Evolutionary conservation across 2,329 filamentous ascomycete species (phyloP).

Genomic region (Lachnellula hyalina): DNA sequence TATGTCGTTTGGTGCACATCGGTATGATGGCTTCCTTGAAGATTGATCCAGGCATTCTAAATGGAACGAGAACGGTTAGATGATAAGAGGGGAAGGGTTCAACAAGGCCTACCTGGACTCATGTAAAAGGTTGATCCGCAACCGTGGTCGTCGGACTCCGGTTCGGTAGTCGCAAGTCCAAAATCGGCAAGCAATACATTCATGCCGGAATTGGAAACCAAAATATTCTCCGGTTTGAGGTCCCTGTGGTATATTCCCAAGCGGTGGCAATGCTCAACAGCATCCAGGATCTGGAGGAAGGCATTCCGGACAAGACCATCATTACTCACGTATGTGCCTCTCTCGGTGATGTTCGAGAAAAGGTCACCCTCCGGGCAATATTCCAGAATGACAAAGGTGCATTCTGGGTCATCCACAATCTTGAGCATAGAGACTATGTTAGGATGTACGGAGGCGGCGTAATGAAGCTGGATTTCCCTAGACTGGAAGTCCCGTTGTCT

Average conservation of each 20-base stretch:
- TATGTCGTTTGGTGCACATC: conserved; percentile 90
- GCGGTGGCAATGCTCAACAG: conserved; percentile 90
- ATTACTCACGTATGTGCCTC: conserved; percentile 87
- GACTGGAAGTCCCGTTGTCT: conserved; percentile 88
- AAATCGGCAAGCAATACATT: conserved; percentile 97
- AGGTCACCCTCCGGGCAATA: conserved; percentile 96
- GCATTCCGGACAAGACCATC: conserved; percentile 80
- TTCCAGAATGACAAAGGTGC: conserved; percentile 93
- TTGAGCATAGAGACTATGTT: conserved; percentile 93
- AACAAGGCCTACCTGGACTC: conserved; percentile 77
- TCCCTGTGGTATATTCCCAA: conserved; percentile 95
- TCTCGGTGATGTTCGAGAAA: conserved; percentile 96
- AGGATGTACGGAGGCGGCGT: conserved; percentile 79
- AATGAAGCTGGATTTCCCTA: conserved; percentile 87
- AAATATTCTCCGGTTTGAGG: conserved; percentile 95
- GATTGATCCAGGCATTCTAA: conserved; percentile 84
- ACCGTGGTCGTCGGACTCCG: conserved; percentile 86
- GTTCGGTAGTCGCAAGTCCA: conserved; percentile 82
- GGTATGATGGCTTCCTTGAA: conserved; percentile 71
- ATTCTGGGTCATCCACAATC: conserved; percentile 87
- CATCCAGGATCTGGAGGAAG: conserved; percentile 94
- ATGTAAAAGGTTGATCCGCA: conserved; percentile 99
- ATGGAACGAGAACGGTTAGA: conserved; percentile 30
- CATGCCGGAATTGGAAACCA: conserved; percentile 82
- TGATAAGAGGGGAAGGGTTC: conserved; percentile 11